Conservation (phyloP, 2,329 filamentous ascomycete species). For the Alternaria sp. region DNA sequence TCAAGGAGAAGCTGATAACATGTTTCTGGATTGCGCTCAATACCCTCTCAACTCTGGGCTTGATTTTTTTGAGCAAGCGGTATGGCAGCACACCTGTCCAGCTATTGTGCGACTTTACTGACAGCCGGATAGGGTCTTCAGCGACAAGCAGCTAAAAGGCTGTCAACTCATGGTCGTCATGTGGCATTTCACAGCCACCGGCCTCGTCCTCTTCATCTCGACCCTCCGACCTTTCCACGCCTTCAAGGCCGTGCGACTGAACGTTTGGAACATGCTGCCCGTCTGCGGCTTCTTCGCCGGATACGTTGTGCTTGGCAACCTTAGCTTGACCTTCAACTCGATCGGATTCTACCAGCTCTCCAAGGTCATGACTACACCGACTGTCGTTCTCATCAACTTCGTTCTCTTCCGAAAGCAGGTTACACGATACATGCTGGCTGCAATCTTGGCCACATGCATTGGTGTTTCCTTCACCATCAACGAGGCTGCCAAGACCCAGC, state of each 20-base stretch:
- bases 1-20: slow-evolving; percentile 50
- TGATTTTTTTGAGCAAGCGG: slow-evolving; percentile 58
- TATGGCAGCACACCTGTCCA: slow-evolving; percentile 28
- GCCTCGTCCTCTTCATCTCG: slow-evolving; percentile 54
- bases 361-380: slow-evolving; percentile 60
- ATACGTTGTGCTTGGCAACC: slow-evolving; percentile 57
- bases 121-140: slow-evolving; percentile 52
- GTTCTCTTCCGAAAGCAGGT: slow-evolving; percentile 54
- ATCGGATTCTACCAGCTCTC: slow-evolving; percentile 59
- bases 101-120: slow-evolving; percentile 18
- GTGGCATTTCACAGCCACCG: slow-evolving; percentile 58
- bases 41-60: slow-evolving; percentile 53
- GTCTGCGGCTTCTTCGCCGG: slow-evolving; percentile 58
- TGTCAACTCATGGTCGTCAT: slow-evolving; percentile 59
- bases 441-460: slow-evolving; percentile 54
- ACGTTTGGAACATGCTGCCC: slow-evolving; percentile 55
- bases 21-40: slow-evolving; percentile 55
- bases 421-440: slow-evolving; percentile 51
- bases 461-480: slow-evolving; percentile 57
- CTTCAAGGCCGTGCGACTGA: slow-evolving; percentile 56
- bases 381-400: slow-evolving; percentile 57
- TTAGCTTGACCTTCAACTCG: slow-evolving; percentile 57
- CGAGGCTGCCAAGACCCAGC: slow-evolving; percentile 50
- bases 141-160: slow-evolving; percentile 54
- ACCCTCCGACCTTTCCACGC: slow-evolving; percentile 54